Conservation (phyloP, 441 rosid genomes). For the Heliophila coronopifolia region DNA sequence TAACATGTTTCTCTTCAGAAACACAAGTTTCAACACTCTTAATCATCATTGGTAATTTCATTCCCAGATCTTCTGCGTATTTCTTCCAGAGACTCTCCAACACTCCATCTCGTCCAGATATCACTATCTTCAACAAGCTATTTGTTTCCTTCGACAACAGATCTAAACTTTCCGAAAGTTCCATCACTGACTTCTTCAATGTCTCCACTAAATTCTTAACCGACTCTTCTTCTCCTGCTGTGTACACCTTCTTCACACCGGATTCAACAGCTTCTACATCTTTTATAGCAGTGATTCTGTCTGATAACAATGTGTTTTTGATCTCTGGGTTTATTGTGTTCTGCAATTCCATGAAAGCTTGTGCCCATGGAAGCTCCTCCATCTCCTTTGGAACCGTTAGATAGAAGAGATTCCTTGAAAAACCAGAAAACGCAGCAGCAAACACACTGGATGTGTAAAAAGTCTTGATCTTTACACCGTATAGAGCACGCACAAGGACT, state of each 20-base stretch:
- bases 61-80: constrained; percentile 15
- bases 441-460: constrained; percentile 59
- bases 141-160: constrained; percentile 48
- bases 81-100: constrained; percentile 49
- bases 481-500: constrained; percentile 78
- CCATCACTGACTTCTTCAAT: constrained; percentile 35
- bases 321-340: constrained; percentile 39
- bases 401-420: constrained; percentile 41
- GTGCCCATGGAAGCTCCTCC: constrained; percentile 44
- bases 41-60: constrained; percentile 2
- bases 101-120: constrained; percentile 65
- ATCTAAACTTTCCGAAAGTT: constrained; percentile 52
- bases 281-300: constrained; percentile 35
- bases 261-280: constrained; percentile 56
- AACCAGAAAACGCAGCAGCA: constrained; percentile 67
- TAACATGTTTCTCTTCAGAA: neutral
- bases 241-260: constrained; percentile 44
- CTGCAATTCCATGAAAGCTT: constrained; percentile 51
- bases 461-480: constrained; percentile 78
- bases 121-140: constrained; percentile 55
- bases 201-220: constrained; percentile 29
- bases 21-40: neutral
- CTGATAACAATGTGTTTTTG: constrained; percentile 32
- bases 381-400: constrained; percentile 36
- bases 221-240: constrained; percentile 41